These are phyloP conservation scores for Colletotrichum sp. DNA, from an alignment of 2,329 filamentous ascomycete genomes.

Conservation along the genomic window DNA sequence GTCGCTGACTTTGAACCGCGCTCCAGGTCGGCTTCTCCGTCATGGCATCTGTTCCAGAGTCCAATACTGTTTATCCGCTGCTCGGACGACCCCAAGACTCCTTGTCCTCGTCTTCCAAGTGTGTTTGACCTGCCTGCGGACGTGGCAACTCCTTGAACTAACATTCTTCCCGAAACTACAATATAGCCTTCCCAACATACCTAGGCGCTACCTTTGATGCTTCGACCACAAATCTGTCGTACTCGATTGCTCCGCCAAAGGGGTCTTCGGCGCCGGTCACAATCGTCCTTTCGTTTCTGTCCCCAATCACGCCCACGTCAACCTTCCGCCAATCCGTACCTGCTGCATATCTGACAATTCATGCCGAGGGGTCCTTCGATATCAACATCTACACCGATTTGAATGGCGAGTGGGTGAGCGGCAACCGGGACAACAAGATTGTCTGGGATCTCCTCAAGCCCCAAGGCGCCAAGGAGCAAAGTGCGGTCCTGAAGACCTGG, in stretches of 20 bases:
- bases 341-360: conserved; percentile 78
- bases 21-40: conserved; percentile 52
- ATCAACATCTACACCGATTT: conserved; percentile 71
- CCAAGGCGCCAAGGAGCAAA: conserved; percentile 35
- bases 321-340: conserved; percentile 82
- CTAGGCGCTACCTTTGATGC: conserved; percentile 52
- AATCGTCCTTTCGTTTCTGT: conserved; percentile 64
- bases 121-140: background rate
- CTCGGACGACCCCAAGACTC: conserved; percentile 58
- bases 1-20: background rate
- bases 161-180: conserved; percentile 32
- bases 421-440: conserved; percentile 71
- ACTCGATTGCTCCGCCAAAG: conserved; percentile 38
- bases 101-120: conserved; percentile 33
- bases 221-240: conserved; percentile 55
- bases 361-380: conserved; percentile 70
- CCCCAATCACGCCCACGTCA: conserved; percentile 81
- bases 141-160: background rate
- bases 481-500: conserved; percentile 67
- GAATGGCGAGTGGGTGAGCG: conserved; percentile 84
- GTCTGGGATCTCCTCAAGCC: conserved; percentile 68
- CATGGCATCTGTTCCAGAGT: conserved; percentile 49
- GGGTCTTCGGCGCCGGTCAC: conserved; percentile 32
- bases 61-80: conserved; percentile 51
- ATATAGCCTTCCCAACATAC: conserved; percentile 46